Base-by-base conservation (phyloP, 2,329 filamentous ascomycete species). In the Rutstroemia sp. region DNA sequence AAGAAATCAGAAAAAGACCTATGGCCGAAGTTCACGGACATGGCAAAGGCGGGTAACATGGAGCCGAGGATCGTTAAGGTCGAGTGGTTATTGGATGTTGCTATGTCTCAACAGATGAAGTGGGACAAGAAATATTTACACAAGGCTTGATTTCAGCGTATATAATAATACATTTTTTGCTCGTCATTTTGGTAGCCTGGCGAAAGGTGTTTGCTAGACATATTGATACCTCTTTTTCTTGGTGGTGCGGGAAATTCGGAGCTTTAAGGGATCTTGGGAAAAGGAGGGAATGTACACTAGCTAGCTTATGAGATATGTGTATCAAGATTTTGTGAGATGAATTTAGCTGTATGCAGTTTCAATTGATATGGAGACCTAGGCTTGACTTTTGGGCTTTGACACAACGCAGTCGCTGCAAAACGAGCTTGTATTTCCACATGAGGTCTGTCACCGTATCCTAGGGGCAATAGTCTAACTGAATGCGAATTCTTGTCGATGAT, bases 71-170 rank as follows among this genome's bases (percentile, higher is more conserved):
- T 99, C 42, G 90, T 96, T 23, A 81, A 81, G 48, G 82, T 88
- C 2, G 92, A 99, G 69, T 99, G 94, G 94, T 71, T 99, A 65
- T 75, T 99, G 57, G 87, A 92, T 67, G 85, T 91, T 58, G 90
- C 90, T 4, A 92, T 99, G 88, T 84, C 82, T 65, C 94, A 99
- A 73, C 79, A 90, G 71, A 75, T 94, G 61, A 76, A 77, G n/a
- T 86, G 83, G 71, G 77, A 84, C 56, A 74, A 84, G 42, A 80
- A 77, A 63, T 90, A 89, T 67, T 69, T 84, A 19, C 45, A 54
- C 19, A 54, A 58, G 37, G 27, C 47, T 50, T 56, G 14, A 39
- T 52, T 38, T 41, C 16, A n/a, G 23, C 16, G 42, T 14, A 41
- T n/a, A n/a, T 42, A 42, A 42, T 34, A 34, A 34, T 12, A 34